Evolutionary conservation across 2,329 filamentous ascomycete species (phyloP).

Genomic region (Fusarium clavum): DNA sequence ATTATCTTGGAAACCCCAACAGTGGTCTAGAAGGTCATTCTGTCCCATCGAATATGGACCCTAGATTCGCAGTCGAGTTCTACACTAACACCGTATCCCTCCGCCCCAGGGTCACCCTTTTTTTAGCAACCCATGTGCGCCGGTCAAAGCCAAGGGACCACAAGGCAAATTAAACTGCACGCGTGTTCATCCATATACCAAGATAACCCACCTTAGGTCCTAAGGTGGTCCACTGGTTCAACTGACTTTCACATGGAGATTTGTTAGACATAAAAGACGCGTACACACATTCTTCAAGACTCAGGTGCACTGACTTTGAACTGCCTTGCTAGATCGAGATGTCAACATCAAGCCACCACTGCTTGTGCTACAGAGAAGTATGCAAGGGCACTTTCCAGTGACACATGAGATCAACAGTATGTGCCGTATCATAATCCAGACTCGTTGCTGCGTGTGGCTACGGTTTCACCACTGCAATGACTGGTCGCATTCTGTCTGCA

Average conservation of each 20-base stretch:
- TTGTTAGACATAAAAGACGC: slow-evolving; percentile 7
- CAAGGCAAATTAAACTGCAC: slow-evolving; percentile 32
- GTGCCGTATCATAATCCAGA: slow-evolving; percentile 10
- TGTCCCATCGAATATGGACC: slow-evolving; percentile 18
- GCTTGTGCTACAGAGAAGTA: slow-evolving; percentile 18
- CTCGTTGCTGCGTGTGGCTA: slow-evolving; percentile 25
- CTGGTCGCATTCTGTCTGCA: slow-evolving; percentile 9
- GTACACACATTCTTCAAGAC: slow-evolving; percentile 1
- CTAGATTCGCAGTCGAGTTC: slow-evolving; percentile 10
- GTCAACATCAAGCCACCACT: slow-evolving; percentile 11
- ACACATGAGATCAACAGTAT: slow-evolving; percentile 18
- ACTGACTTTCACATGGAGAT: not conserved
- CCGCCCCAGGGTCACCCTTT: slow-evolving; percentile 27
- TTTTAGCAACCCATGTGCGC: slow-evolving; percentile 40
- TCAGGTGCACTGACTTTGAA: not conserved
- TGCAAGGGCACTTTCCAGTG: slow-evolving; percentile 21
- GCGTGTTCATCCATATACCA: slow-evolving; percentile 17
- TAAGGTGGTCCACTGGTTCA: too few relatives aligned
- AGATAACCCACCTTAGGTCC: too few relatives aligned
- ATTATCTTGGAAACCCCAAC: slow-evolving; percentile 5
- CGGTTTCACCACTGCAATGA: slow-evolving; percentile 31
- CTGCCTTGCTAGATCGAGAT: slow-evolving; percentile 27
- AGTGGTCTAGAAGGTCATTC: slow-evolving; percentile 23
- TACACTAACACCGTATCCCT: not conserved
- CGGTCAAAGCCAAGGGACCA: slow-evolving; percentile 9